These are phyloP conservation scores for Cercospora zeae-maydis DNA, from an alignment of 2,329 filamentous ascomycete species.

Conservation along the genomic window DNA sequence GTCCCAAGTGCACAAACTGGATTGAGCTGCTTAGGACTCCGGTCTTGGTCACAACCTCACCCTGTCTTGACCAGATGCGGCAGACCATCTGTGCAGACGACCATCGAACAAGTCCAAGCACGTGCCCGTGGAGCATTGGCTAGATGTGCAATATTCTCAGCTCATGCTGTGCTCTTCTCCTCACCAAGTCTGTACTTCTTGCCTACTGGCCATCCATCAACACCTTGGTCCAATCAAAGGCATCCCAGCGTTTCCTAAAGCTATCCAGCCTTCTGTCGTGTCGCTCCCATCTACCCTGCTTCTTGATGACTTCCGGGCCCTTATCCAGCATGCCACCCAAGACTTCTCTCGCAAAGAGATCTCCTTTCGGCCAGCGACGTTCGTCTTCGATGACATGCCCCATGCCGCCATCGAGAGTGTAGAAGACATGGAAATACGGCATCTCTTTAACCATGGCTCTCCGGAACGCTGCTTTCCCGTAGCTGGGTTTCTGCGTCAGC, in stretches of 20 bases:
- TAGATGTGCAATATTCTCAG: neutral
- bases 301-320: slow-evolving; percentile 78
- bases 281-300: slow-evolving; percentile 79
- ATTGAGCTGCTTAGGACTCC: neutral
- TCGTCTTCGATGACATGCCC: slow-evolving; percentile 90
- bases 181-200: neutral
- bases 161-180: neutral
- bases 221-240: slow-evolving; percentile 83
- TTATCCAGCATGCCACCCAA: slow-evolving; percentile 88
- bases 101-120: neutral
- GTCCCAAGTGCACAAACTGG: neutral
- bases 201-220: slow-evolving; percentile 42
- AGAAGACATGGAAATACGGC: slow-evolving; percentile 99
- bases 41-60: neutral
- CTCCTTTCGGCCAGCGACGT: slow-evolving; percentile 79
- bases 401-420: slow-evolving; percentile 83
- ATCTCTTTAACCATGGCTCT: slow-evolving; percentile 84
- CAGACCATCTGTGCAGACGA: neutral
- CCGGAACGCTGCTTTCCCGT: slow-evolving; percentile 79
- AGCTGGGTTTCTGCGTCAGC: slow-evolving; percentile 56
- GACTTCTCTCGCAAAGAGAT: slow-evolving; percentile 88
- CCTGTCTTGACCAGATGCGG: neutral
- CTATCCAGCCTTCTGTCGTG: slow-evolving; percentile 65
- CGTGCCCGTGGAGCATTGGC: neutral
- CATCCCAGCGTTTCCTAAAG: slow-evolving; percentile 82